Evolutionary conservation across 2,329 filamentous ascomycete genomes (phyloP).

Genomic region (Acrodontium crateriforme): DNA sequence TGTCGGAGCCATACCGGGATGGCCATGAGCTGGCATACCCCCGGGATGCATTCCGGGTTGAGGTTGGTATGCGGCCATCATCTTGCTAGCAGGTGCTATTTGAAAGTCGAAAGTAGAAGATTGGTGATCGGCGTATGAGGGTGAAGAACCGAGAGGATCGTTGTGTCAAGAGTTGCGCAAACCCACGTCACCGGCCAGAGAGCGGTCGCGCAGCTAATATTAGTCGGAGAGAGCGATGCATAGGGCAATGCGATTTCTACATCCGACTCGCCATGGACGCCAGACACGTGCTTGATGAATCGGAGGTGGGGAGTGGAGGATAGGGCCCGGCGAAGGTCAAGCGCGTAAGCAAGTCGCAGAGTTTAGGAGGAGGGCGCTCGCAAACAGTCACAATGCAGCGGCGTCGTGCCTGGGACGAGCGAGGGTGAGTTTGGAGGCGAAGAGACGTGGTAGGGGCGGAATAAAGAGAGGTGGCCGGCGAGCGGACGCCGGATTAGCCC

Average conservation of each 20-base stretch:
- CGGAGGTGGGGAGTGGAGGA: too few relatives aligned
- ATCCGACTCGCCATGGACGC: not conserved
- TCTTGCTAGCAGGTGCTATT: constrained; percentile 28
- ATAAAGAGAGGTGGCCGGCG: too few relatives aligned
- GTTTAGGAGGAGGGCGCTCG: too few relatives aligned
- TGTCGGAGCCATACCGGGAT: constrained; percentile 51
- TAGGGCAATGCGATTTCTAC: not conserved
- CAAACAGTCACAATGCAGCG: too few relatives aligned
- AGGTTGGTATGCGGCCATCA: constrained; percentile 61
- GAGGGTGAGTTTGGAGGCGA: too few relatives aligned
- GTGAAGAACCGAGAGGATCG: too few relatives aligned
- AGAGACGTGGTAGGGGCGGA: too few relatives aligned
- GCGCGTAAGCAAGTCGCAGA: too few relatives aligned
- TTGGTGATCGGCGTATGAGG: too few relatives aligned
- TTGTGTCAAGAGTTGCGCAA: constrained; percentile 1
- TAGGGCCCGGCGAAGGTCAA: too few relatives aligned
- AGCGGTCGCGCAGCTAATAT: constrained; percentile 17
- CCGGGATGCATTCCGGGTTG: constrained; percentile 60
- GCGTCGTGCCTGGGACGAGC: too few relatives aligned
- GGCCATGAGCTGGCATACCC: constrained; percentile 47
- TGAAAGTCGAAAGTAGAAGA: not conserved
- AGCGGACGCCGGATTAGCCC: too few relatives aligned
- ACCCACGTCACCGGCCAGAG: constrained; percentile 12
- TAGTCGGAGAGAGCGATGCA: not conserved
- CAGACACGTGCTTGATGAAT: constrained; percentile 1